phyloP scores from a whole-genome alignment of 2,329 filamentous ascomycete genomes.

The Claviceps sp. region DNA sequence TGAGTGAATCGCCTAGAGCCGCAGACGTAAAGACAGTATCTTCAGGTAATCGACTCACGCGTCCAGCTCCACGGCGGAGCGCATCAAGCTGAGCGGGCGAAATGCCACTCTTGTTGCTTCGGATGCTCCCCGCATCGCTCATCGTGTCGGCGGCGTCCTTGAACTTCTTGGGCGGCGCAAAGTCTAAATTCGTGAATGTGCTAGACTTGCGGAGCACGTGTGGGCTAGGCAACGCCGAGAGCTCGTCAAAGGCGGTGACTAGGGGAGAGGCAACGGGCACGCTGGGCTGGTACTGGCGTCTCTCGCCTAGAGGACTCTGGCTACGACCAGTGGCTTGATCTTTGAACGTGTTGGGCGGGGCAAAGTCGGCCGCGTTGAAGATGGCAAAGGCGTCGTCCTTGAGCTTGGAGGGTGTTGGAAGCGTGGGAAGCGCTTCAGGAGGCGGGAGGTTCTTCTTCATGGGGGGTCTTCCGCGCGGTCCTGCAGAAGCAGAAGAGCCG shows the following conservation, averaged over 20 bases:
- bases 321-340: slow-evolving; percentile 58
- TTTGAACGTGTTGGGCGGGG: slow-evolving; percentile 55
- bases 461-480: slow-evolving; percentile 23
- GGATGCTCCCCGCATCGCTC: slow-evolving; percentile 54
- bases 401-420: slow-evolving; percentile 78
- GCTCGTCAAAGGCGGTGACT: slow-evolving; percentile 73
- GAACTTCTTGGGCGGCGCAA: slow-evolving; percentile 66
- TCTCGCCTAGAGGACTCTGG: slow-evolving; percentile 50
- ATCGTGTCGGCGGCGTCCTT: slow-evolving; percentile 41
- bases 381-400: slow-evolving; percentile 67
- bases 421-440: slow-evolving; percentile 55
- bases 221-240: slow-evolving; percentile 77
- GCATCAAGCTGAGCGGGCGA: slow-evolving; percentile 56
- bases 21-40: slow-evolving; percentile 68
- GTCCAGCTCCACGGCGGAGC: slow-evolving; percentile 71
- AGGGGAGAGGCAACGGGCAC: slow-evolving; percentile 67
- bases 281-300: slow-evolving; percentile 59
- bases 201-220: slow-evolving; percentile 63
- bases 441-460: slow-evolving; percentile 47
- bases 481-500: slow-evolving; percentile 49
- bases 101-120: slow-evolving; percentile 56
- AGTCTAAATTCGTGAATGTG: slow-evolving; percentile 69
- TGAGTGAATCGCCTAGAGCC: slow-evolving; percentile 47
- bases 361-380: slow-evolving; percentile 64
- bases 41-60: slow-evolving; percentile 70